Evolutionary conservation across 1,284 basidiomycete genomes (phyloP).

Genomic region (Apiotrichum porosum): DNA sequence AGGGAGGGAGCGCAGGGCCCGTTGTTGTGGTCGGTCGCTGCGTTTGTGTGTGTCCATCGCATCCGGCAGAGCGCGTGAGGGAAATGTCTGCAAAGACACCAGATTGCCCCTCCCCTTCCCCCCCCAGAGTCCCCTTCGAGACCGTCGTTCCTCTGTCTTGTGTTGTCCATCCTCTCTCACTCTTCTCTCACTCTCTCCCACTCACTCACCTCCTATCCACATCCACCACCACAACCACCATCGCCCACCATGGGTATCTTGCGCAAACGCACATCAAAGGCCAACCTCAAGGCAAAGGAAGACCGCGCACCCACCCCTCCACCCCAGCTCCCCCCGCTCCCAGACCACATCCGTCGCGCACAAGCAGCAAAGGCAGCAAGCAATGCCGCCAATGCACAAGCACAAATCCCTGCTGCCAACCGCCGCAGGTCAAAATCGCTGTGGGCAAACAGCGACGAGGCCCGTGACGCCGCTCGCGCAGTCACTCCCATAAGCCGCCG

Average conservation of each 20-base stretch:
- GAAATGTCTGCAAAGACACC: too few relatives aligned
- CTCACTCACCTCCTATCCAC: conserved; percentile 1
- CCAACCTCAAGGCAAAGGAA: conserved; percentile 10
- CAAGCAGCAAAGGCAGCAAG: too few relatives aligned
- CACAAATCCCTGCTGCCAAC: neutral
- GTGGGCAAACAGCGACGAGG: conserved; percentile 9
- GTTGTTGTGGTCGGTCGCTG: too few relatives aligned
- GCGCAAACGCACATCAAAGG: conserved; percentile 14
- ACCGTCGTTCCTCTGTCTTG: too few relatives aligned
- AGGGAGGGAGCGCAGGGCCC: too few relatives aligned
- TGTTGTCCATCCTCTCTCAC: neutral
- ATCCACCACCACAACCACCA: neutral
- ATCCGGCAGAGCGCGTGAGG: too few relatives aligned
- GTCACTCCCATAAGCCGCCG: too few relatives aligned
- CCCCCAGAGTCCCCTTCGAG: too few relatives aligned
- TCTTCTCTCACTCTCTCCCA: neutral
- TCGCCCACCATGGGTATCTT: conserved; percentile 13
- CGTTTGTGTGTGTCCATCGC: too few relatives aligned
- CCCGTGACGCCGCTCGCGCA: neutral
- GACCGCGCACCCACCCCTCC: conserved; percentile 10
- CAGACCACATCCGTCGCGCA: conserved; percentile 14
- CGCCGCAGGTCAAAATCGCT: conserved; percentile 8
- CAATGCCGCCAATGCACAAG: neutral
- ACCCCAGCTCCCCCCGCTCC: conserved; percentile 18
- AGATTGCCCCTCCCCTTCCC: conserved; percentile 1